Percentiles rank a stretch among this genome's conserved stretches.
These are phyloP conservation scores for Claviceps citrina DNA, from an alignment of 2,329 filamentous ascomycete species.

Conservation along the genomic window DNA sequence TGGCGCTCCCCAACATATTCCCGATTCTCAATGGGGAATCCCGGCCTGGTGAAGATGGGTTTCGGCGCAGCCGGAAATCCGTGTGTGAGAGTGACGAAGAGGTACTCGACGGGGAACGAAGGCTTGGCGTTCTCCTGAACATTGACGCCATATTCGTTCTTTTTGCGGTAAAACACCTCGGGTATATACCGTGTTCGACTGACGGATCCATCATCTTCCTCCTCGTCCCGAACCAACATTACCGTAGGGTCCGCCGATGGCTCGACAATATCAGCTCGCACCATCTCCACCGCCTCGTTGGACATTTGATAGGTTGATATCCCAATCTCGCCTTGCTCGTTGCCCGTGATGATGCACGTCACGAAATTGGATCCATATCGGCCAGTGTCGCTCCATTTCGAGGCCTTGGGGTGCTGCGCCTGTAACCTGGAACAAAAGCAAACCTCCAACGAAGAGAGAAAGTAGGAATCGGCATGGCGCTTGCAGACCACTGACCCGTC, in stretches of 20 bases:
- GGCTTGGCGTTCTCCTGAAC: conserved; percentile 97
- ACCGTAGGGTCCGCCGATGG: conserved; percentile 82
- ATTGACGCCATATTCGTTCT: conserved; percentile 92
- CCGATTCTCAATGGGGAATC: conserved; percentile 84
- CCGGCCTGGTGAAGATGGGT: conserved; percentile 57
- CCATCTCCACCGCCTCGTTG: conserved; percentile 94
- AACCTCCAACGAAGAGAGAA: conserved; percentile 81
- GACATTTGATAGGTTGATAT: conserved; percentile 91
- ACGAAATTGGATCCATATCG: conserved; percentile 93
- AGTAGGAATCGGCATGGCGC: conserved; percentile 89
- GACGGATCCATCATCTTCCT: conserved; percentile 58
- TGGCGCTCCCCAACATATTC: conserved; percentile 75
- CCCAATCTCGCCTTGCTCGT: conserved; percentile 73
- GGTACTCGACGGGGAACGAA: conserved; percentile 88
- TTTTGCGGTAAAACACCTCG: conserved; percentile 87
- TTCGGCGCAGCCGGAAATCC: conserved; percentile 75
- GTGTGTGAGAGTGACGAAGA: conserved; percentile 89
- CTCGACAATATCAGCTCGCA: conserved; percentile 84
- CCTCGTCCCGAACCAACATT: conserved; percentile 89
- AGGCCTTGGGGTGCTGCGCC: conserved; percentile 72
- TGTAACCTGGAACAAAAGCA: conserved; percentile 79
- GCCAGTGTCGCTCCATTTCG: conserved; percentile 94
- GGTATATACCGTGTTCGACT: conserved; percentile 78
- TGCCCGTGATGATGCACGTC: conserved; percentile 88
- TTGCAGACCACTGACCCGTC: conserved; percentile 88